Conservation (phyloP, 2,329 filamentous ascomycete genomes). For the Ophiostoma quercus region DNA sequence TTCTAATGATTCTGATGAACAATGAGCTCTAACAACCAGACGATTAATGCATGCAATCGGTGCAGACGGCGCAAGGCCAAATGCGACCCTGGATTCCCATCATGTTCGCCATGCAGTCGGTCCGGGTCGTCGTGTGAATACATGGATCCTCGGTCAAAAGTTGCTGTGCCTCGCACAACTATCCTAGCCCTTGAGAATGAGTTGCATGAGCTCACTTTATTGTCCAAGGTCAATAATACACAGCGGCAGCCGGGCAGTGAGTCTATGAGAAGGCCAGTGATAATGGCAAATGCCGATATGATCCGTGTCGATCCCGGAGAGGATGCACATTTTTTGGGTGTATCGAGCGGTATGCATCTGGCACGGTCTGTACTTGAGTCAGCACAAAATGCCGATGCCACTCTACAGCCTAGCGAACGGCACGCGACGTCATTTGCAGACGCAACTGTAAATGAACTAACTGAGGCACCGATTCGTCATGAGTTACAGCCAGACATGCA, state of each 20-base stretch:
- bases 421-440: background rate
- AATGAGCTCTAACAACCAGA: constrained; percentile 8
- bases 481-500: background rate
- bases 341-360: constrained; percentile 26
- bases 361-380: constrained; percentile 25
- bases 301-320: constrained; percentile 23
- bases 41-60: constrained; percentile 23
- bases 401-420: constrained; percentile 16
- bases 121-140: constrained; percentile 28
- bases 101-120: constrained; percentile 26
- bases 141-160: constrained; percentile 27
- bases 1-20: background rate
- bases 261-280: background rate
- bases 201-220: background rate
- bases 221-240: background rate
- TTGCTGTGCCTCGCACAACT: constrained; percentile 18
- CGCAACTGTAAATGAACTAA: background rate
- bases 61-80: constrained; percentile 21
- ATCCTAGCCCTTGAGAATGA: background rate
- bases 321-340: constrained; percentile 24
- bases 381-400: constrained; percentile 19
- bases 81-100: constrained; percentile 21
- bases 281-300: constrained; percentile 18
- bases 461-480: background rate
- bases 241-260: constrained; percentile 1